Base-by-base conservation (phyloP, 306 rosid genomes). In the Quercus mongolica region DNA sequence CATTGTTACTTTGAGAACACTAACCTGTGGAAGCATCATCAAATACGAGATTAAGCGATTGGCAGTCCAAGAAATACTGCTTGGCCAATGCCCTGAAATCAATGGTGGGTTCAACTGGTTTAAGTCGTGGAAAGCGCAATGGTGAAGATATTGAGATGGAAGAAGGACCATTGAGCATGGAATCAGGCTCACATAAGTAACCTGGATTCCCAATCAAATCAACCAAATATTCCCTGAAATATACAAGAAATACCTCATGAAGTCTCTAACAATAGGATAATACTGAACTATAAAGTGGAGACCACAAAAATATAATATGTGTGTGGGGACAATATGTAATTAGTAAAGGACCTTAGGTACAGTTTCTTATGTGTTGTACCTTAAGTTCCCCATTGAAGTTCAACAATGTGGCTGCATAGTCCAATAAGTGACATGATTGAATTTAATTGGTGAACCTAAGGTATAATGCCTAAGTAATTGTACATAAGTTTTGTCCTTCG, bases 71-170 rank as follows among this genome's bases (percentile, higher is more conserved):
- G 85, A 96, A 96, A 83, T 91, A 96, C 88, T 93, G 96, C 83
- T 90, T 92, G 79, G 99, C 99, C 78, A 93, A 89, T 87, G 91
- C 83, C 90, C 96, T 86, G 86, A 93, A 93, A 91, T 96, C 97
- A 85, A 89, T 80, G 76, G 86, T 59, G 75, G 90, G 87, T 82
- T 88, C 97, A 86, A 87, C 91, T 76, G 96, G 89, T 80, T 92
- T 93, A 79, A 81, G 79, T 76, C 93, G 87, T 78, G 97, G 99
- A 90, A 93, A 89, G 83, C 90, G 97, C 97, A 96, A 76, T 31
- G 99, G 99, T 38, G 99, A 96, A 84, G 94, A 93, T 87, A 96
- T 88, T 82, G 89, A 89, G 88, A 96, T 91, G 92, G 99, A 91
- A 72, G 98, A 93, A 79, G 99, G 99, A 76, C 99, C 99, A 73